These are phyloP conservation scores for Apiospora kogelbergensis DNA, from an alignment of 2,329 filamentous ascomycete genomes.

Conservation along the genomic window DNA sequence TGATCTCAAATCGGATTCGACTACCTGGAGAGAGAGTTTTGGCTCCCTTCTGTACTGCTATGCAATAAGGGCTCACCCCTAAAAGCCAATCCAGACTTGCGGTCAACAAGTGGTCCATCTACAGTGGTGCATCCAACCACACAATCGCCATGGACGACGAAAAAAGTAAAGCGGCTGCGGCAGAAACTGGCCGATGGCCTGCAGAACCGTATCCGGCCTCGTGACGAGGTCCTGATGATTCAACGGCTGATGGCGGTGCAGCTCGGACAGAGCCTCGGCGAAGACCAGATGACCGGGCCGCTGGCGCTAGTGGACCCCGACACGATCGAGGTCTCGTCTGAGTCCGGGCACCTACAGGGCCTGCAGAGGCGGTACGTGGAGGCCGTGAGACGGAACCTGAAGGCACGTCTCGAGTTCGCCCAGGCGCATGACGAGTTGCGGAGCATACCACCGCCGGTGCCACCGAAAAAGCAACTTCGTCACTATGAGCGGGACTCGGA, in stretches of 20 bases:
- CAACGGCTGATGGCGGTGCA: constrained; percentile 55
- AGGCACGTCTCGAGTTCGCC: constrained; percentile 50
- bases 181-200: constrained; percentile 44
- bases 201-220: constrained; percentile 53
- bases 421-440: constrained; percentile 25
- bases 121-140: neutral
- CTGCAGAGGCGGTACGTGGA: constrained; percentile 56
- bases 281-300: constrained; percentile 42
- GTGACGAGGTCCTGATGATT: constrained; percentile 58
- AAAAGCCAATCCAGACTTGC: neutral
- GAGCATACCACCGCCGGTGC: neutral
- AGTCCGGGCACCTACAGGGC: constrained; percentile 41
- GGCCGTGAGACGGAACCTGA: constrained; percentile 51
- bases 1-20: neutral
- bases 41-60: neutral
- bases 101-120: neutral
- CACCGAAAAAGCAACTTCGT: constrained; percentile 22
- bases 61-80: neutral
- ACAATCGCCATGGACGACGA: constrained; percentile 22
- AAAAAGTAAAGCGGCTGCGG: constrained; percentile 34
- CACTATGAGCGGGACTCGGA: constrained; percentile 17
- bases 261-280: constrained; percentile 47
- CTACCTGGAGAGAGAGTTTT: neutral
- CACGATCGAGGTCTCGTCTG: constrained; percentile 31
- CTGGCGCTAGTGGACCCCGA: constrained; percentile 48